Base-by-base conservation (phyloP, 2,329 filamentous ascomycete species). In the Diaporthe nobilis region DNA sequence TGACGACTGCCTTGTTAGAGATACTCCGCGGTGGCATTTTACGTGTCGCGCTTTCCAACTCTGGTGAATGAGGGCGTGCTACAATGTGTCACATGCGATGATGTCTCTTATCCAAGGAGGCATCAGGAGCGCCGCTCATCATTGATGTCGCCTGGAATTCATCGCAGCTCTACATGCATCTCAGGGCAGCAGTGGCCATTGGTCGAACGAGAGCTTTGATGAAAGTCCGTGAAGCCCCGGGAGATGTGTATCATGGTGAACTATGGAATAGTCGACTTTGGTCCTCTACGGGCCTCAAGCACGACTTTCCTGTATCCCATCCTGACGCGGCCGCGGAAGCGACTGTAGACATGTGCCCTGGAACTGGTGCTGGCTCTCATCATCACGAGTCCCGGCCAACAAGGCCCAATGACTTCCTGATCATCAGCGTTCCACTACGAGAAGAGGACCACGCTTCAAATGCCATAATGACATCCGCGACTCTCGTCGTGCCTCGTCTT, bases 21-120 rank as follows among this genome's bases (percentile, higher is more conserved):
- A 25, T 25, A 49, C 22, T 22, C 58, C 44, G n/a, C 49, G 20
- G n/a, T 13, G 20, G 34, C 37, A n/a, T 6, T 37, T 44, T 28
- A 44, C 51, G 15, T 28, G 42, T 53, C 47, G 61, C 34, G 60
- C 71, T 63, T 73, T 57, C 37, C n/a, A 49, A 37, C 53, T 63
- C 15, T 28, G n/a, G 37, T 1, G 55, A 31, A 34, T 34, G 28
- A 34, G n/a, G 10, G 28, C 31, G 55, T 58, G 28, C 31, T 58
- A 34, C 55, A 28, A 22, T 20, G 28, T 37, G 17, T 55, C 25
- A 55, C 22, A 42, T 25, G 4, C 57, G 34, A 61, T 42, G 34
- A 42, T 20, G 25, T 31, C 25, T 55, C 4, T 1, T 15, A 25
- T 9, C 34, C 7, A 39, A n/a, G 34, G 7, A 25, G 57, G 12